These are phyloP conservation scores for Xylaria sp. DNA, from an alignment of 2,329 filamentous ascomycete genomes.

Conservation along the genomic window DNA sequence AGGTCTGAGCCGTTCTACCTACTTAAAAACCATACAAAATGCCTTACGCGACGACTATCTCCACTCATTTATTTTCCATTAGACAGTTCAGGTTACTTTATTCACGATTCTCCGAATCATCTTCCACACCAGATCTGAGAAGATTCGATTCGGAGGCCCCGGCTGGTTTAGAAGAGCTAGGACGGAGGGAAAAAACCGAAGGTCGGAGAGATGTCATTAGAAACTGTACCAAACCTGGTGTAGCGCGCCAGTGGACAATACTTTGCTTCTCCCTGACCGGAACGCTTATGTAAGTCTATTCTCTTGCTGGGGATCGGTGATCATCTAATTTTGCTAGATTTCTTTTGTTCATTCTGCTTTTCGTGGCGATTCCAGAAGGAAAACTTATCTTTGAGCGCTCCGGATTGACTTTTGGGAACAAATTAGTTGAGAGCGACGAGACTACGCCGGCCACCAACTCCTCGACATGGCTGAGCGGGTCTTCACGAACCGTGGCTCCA, in stretches of 20 bases:
- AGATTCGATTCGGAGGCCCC: not conserved
- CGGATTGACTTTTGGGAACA: not conserved
- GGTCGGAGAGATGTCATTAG: not conserved
- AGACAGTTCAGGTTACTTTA: not conserved
- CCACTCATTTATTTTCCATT: not conserved
- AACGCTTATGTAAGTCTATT: constrained; percentile 5
- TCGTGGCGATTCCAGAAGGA: not conserved
- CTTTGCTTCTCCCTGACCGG: constrained; percentile 2
- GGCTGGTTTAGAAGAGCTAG: not conserved
- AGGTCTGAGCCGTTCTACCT: not conserved
- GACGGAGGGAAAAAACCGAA: not conserved
- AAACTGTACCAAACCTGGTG: not conserved
- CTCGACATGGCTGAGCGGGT: constrained; percentile 1
- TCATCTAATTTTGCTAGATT: not conserved
- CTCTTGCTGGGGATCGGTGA: no score
- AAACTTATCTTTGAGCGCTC: not conserved
- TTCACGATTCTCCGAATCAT: not conserved
- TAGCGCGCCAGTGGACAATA: constrained; percentile 10
- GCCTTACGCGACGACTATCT: not conserved
- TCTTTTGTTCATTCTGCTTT: not conserved
- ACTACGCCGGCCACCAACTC: not conserved
- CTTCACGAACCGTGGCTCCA: constrained; percentile 4
- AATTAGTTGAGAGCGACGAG: not conserved
- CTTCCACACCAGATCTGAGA: not conserved
- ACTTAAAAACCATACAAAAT: not conserved